Percentiles rank a stretch among this genome's conserved stretches.
phyloP scores from a whole-genome alignment of 2,329 filamentous ascomycete genomes.

The Fusarium poae region DNA sequence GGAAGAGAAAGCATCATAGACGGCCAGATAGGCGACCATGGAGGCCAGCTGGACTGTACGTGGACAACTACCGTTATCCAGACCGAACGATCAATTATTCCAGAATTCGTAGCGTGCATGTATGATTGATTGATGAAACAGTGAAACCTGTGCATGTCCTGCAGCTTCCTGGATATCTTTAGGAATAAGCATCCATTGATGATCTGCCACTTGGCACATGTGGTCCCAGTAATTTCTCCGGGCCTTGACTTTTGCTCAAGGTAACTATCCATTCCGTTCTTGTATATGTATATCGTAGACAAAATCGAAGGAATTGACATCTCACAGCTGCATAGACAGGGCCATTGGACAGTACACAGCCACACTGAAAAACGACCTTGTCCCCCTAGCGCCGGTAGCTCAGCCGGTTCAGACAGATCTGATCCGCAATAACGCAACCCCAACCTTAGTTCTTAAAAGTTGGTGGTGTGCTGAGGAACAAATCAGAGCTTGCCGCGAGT shows the following conservation, averaged over 20 bases:
- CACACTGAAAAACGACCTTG: constrained; percentile 11
- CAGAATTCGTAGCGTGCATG: constrained; percentile 6
- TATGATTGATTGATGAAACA: constrained; percentile 11
- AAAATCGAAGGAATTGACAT: constrained; percentile 26
- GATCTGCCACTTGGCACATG: constrained; percentile 44
- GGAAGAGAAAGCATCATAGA: constrained; percentile 27
- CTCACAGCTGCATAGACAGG: constrained; percentile 25
- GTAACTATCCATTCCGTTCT: constrained; percentile 5
- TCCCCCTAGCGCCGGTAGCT: constrained; percentile 31
- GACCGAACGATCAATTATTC: constrained; percentile 8
- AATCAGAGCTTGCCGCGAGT: constrained; percentile 30
- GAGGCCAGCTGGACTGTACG: constrained; percentile 13
- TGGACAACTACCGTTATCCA: constrained; percentile 17
- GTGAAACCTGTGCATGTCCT: not conserved
- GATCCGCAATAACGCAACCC: constrained; percentile 36
- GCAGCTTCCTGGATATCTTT: constrained; percentile 7
- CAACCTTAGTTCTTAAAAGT: constrained; percentile 17
- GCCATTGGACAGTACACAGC: constrained; percentile 30
- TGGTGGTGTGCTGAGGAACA: constrained; percentile 29
- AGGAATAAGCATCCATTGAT: constrained; percentile 35
- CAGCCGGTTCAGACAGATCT: constrained; percentile 41
- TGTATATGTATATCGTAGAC: constrained; percentile 16
- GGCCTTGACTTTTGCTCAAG: constrained; percentile 20
- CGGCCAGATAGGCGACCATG: constrained; percentile 24
- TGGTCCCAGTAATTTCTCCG: constrained; percentile 40